Evolutionary conservation across 192 early-diverging fungal species (phyloP).

Genomic region (Geranomyces michiganensis): DNA sequence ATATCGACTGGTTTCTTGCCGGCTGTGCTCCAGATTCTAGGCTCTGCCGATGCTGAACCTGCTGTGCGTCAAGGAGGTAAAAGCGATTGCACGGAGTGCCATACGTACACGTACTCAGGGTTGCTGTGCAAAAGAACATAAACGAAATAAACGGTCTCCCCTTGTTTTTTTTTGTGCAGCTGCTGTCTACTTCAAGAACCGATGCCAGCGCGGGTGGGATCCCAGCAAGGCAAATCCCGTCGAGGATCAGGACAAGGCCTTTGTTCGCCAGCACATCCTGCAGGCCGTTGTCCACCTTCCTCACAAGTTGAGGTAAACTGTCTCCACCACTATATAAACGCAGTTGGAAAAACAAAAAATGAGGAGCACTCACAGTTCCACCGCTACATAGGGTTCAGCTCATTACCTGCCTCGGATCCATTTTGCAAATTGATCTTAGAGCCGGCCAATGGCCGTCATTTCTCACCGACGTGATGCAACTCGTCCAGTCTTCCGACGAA

Average conservation of each 20-base stretch:
- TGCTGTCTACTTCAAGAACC: slow-evolving; percentile 92
- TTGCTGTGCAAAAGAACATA: background rate
- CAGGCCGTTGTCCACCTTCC: slow-evolving; percentile 72
- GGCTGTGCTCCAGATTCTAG: slow-evolving; percentile 45
- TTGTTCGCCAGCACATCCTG: slow-evolving; percentile 76
- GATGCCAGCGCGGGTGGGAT: slow-evolving; percentile 73
- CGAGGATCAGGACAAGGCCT: slow-evolving; percentile 58
- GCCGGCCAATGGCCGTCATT: slow-evolving; percentile 74
- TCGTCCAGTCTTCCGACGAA: slow-evolving; percentile 68
- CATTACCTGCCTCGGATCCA: slow-evolving; percentile 71
- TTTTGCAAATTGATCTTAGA: slow-evolving; percentile 79
- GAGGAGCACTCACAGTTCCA: background rate
- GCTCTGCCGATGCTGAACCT: slow-evolving; percentile 18
- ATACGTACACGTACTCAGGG: background rate
- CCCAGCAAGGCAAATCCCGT: slow-evolving; percentile 33
- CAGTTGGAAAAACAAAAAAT: background rate
- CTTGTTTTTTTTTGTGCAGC: slow-evolving; percentile 38
- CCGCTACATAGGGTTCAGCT: slow-evolving; percentile 59
- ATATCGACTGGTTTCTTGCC: slow-evolving; percentile 54
- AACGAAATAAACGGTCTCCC: background rate
- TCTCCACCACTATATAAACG: no score
- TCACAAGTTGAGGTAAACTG: slow-evolving; percentile 72
- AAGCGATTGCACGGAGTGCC: no score
- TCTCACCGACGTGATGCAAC: slow-evolving; percentile 62
- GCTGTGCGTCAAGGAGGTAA: slow-evolving; percentile 48